These are phyloP conservation scores for Xanthoconium separans DNA, from an alignment of 1,284 basidiomycete genomes.

Conservation along the genomic window DNA sequence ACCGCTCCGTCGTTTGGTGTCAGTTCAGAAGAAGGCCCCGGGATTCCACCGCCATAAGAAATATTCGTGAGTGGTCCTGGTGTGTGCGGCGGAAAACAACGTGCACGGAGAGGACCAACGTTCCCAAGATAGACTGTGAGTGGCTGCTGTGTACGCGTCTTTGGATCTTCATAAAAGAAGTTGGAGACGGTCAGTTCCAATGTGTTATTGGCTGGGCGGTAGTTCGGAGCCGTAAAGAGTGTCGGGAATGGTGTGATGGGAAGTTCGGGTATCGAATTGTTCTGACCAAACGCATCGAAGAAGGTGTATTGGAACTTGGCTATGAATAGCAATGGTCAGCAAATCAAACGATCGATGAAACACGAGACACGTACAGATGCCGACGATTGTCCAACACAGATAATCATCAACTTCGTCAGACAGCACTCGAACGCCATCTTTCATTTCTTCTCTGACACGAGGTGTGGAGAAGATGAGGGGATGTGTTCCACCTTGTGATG, in stretches of 20 bases:
- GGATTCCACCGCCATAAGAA: conserved; percentile 46
- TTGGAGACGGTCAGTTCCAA: conserved; percentile 83
- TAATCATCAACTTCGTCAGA: conserved; percentile 92
- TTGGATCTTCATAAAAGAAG: conserved; percentile 76
- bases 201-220: conserved; percentile 69
- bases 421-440: conserved; percentile 65
- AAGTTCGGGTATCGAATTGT: conserved; percentile 68
- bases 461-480: conserved; percentile 76
- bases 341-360: conserved; percentile 8
- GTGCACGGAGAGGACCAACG: conserved; percentile 76
- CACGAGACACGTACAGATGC: conserved; percentile 65
- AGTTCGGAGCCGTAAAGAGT: conserved; percentile 76
- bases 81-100: conserved; percentile 66
- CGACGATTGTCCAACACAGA: conserved; percentile 94
- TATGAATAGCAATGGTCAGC: conserved; percentile 34
- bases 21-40: conserved; percentile 33
- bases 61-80: conserved; percentile 64
- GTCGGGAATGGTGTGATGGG: conserved; percentile 90
- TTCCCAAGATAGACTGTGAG: conserved; percentile 89
- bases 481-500: conserved; percentile 75
- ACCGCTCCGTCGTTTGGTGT: conserved; percentile 31
- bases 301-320: conserved; percentile 94
- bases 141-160: conserved; percentile 60
- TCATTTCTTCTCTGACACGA: conserved; percentile 69
- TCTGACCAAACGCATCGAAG: conserved; percentile 84